Base-by-base conservation (phyloP, 495 filamentous ascomycete genomes). In the Hypoxylon fuscum region DNA sequence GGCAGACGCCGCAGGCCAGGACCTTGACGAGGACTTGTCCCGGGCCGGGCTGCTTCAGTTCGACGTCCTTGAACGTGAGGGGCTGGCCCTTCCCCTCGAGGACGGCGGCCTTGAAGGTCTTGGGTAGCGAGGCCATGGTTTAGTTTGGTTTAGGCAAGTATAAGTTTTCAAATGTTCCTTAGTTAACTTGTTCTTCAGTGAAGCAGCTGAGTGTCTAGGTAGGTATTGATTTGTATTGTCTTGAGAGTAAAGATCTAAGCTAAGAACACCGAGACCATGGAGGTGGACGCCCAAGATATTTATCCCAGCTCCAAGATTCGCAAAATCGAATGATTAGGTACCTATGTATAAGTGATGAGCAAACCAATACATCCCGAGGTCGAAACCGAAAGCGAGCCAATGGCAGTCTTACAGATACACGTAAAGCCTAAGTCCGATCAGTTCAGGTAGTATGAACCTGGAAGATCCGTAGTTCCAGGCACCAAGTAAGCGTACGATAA, bases 1-100 rank as follows among this genome's bases (percentile, higher is more conserved):
- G 75, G 66, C 83, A 86, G 31, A 86, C 77, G 45, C 82, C 83
- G 60, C 77, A 80, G 29, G 82, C 83, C 11, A 81, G 62, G 7
- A 85, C 77, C 66, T 84, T 83, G 49, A 83, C 75, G 8, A 87
- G 72, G 2, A 87, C 68, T 56, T 85, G 71, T 11, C 74, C 69
- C 0, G 70, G 42, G 0, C 62, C 69, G 14, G 83, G 84, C 11
- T 60, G 40, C 48, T 73, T 76, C 22, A 85, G 64, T n/a, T 68
- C 56, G 15, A 77, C 54, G 5, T 83, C 73, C 61, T 80, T 71
- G 18, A 87, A 45, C 22, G 60, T 63, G 34, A 84, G 59, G 11
- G 78, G 72, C 1, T 40, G 61, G 54, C 74, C 72, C 1, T 66
- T 56, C 37, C 68, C 64, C 34, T 74, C 73, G 58, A 85, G 72